These are phyloP conservation scores for Aspergillus wentii DNA, from an alignment of 495 filamentous ascomycete genomes.

Conservation along the genomic window DNA sequence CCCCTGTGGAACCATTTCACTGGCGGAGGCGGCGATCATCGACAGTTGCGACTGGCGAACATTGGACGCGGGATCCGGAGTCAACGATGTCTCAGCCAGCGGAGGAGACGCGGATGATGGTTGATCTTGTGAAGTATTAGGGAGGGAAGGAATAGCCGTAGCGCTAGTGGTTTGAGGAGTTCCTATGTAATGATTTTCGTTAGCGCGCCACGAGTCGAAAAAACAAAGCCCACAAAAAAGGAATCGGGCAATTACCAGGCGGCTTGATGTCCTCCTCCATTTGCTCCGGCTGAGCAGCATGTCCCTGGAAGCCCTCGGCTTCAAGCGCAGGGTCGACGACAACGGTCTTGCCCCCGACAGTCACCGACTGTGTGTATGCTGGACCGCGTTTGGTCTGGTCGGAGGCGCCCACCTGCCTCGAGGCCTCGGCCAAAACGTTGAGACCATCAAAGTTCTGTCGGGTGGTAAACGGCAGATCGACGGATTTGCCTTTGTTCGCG, in stretches of 20 bases:
- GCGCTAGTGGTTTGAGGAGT: conserved; percentile 25
- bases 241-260: conserved; percentile 18
- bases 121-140: conserved; percentile 29
- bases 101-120: conserved; percentile 35
- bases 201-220: conserved; percentile 11
- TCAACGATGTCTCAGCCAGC: conserved; percentile 33
- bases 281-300: conserved; percentile 21
- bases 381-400: conserved; percentile 39
- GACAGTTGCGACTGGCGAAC: conserved; percentile 44
- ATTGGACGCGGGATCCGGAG: conserved; percentile 33
- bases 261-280: conserved; percentile 24
- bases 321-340: conserved; percentile 44
- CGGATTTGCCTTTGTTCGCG: conserved; percentile 33
- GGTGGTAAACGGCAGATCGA: conserved; percentile 34
- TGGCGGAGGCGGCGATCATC: conserved; percentile 46
- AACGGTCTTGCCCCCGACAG: conserved; percentile 43
- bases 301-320: conserved; percentile 39
- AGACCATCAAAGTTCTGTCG: conserved; percentile 67
- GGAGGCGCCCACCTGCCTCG: conserved; percentile 58
- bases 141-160: conserved; percentile 29
- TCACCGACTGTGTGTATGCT: conserved; percentile 41
- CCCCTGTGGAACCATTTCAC: conserved; percentile 44
- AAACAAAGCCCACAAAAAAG: conserved; percentile 1
- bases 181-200: conserved; percentile 15
- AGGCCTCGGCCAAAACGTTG: conserved; percentile 78